Evolutionary conservation across 2,329 filamentous ascomycete species (phyloP), one percentile per base, ranked within the genome.

Genomic region (Trichoderma arundinaceum): DNA sequence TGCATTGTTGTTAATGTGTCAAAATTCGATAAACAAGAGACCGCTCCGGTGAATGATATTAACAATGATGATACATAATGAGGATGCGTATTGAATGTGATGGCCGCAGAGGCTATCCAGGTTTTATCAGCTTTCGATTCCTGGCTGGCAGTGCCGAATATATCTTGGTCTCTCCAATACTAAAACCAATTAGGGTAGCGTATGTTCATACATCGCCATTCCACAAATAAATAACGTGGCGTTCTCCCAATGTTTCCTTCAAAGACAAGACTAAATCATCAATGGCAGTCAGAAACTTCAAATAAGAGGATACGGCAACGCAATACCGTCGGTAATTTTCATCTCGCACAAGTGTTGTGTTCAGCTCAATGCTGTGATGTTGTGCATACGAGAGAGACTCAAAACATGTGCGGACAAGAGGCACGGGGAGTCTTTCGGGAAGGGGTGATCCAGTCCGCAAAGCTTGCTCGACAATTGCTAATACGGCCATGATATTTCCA

Each of bases 401-500:
- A 56, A 76, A 71, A 13, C 73, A 73, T 2, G 77, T 76, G 2
- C 76, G 74, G 1, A 83, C 69, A 22, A 85, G 68, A 2, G 83
- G 83, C 1, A 80, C 78, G 0, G 83, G 83, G 0, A 85, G 68
- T 2, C 82, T 73, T 59, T 82, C 80, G 0, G 83, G 83, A 0
- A 83, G 69, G 0, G 83, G 76, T n/a, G 78, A 77, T 0, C 81
- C 82, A 0, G 81, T 83, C 19, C 79, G 77, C 13, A 85, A 70
- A 1, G 81, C 73, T 57, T 83, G 81, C 56, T 83, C 81, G 7
- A 82, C 71, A 3, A 84, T 77, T 1, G 73, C 74, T 0, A 85
- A 69, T 2, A 84, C 81, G 1, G 81, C 80, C 83, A 84, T 85
- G 58, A 83, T 68, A 33, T 84, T 82, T 3, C 79, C 81, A 9